Percentiles rank a stretch among this genome's conserved stretches.
These are phyloP conservation scores for Lippia alba DNA, from an alignment of 305 asterid species.

Conservation along the genomic window DNA sequence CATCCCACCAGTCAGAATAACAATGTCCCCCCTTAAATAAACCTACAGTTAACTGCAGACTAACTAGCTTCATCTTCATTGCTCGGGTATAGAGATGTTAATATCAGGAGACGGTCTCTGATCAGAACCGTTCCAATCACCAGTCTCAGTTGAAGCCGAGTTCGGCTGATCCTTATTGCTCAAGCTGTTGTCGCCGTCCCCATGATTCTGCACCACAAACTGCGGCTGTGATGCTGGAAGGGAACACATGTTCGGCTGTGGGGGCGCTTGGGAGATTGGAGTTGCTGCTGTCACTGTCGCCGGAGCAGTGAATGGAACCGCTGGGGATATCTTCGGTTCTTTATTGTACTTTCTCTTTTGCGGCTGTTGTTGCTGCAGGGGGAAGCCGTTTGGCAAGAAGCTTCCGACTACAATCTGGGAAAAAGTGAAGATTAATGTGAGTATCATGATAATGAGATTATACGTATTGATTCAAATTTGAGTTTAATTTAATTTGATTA, in stretches of 20 bases:
- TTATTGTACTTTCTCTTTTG: constrained; percentile 51
- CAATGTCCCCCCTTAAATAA: constrained; percentile 21
- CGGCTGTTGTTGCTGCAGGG: constrained; percentile 17
- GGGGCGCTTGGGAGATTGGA: constrained; percentile 68
- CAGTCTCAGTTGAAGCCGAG: constrained; percentile 57
- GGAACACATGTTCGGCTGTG: constrained; percentile 41
- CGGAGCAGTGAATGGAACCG: constrained; percentile 41
- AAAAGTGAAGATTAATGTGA: not conserved
- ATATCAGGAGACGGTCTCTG: constrained; percentile 80
- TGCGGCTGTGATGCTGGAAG: constrained; percentile 51
- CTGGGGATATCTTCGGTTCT: constrained; percentile 46
- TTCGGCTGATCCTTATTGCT: constrained; percentile 55
- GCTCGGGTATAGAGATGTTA: constrained; percentile 55
- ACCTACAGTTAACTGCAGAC: not conserved
- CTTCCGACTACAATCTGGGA: constrained; percentile 84
- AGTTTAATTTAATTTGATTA: too few relatives aligned
- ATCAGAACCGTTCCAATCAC: constrained; percentile 67
- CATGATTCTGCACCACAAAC: constrained; percentile 47
- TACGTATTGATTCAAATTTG: too few relatives aligned
- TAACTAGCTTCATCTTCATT: constrained; percentile 50
- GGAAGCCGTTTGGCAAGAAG: constrained; percentile 61
- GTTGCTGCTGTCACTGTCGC: constrained; percentile 55
- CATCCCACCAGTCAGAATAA: constrained; percentile 20
- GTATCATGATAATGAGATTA: not conserved
- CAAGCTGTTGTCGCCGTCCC: constrained; percentile 49